Conservation (phyloP, 2,329 filamentous ascomycete species). For the Alternaria burnsii region DNA sequence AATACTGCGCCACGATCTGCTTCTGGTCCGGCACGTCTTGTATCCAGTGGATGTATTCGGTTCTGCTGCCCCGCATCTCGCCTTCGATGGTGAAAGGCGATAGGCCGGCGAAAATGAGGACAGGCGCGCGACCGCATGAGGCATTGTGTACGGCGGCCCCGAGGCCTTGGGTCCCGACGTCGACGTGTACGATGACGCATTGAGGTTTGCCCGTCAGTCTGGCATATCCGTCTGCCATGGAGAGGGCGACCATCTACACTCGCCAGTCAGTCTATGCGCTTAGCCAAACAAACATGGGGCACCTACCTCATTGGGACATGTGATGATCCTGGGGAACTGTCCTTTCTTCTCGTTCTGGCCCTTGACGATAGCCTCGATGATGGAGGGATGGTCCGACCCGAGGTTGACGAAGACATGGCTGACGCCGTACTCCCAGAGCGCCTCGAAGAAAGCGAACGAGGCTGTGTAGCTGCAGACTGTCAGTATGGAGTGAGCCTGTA, state of each 20-base stretch:
- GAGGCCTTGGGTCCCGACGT: constrained; percentile 82
- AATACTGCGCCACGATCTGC: constrained; percentile 83
- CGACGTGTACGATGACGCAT: constrained; percentile 81
- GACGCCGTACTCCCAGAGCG: constrained; percentile 69
- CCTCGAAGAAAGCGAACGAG: constrained; percentile 84
- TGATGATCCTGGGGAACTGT: constrained; percentile 76
- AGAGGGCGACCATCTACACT: constrained; percentile 79
- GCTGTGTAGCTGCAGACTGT: constrained; percentile 67
- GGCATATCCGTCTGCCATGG: constrained; percentile 84
- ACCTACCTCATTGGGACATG: constrained; percentile 78
- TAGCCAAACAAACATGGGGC: not conserved
- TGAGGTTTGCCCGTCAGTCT: constrained; percentile 73
- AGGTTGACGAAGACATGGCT: constrained; percentile 69
- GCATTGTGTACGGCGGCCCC: constrained; percentile 83
- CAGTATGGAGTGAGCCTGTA: not conserved
- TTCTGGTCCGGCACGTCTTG: constrained; percentile 86
- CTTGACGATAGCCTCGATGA: constrained; percentile 82
- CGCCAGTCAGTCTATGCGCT: constrained; percentile 13
- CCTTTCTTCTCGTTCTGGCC: constrained; percentile 72
- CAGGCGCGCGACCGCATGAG: constrained; percentile 75
- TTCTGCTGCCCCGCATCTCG: constrained; percentile 74
- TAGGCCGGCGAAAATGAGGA: constrained; percentile 80
- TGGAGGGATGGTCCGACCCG: constrained; percentile 76
- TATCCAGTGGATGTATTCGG: constrained; percentile 88
- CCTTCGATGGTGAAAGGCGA: constrained; percentile 81